phyloP scores from a whole-genome alignment of 495 filamentous ascomycete species.

The Recurvomyces mirabilis region DNA sequence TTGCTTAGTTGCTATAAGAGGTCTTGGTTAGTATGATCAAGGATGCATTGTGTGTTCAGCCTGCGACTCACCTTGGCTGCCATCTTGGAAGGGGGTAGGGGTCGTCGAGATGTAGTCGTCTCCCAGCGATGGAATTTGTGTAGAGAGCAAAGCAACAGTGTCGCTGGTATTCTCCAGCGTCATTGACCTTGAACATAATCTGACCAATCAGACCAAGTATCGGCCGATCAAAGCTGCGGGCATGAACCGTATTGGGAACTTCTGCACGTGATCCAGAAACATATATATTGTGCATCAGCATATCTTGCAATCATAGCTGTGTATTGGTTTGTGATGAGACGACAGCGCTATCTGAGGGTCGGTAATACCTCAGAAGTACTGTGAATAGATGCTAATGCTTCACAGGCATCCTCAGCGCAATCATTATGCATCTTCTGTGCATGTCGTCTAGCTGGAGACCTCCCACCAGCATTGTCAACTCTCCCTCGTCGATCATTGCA shows the following conservation, averaged over 20 bases:
- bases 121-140: too few relatives aligned
- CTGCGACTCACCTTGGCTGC: too few relatives aligned
- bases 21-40: background rate
- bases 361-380: background rate
- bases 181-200: too few relatives aligned
- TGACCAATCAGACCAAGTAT: too few relatives aligned
- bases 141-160: too few relatives aligned
- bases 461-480: background rate
- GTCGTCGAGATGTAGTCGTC: too few relatives aligned
- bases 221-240: too few relatives aligned
- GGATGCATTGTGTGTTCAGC: too few relatives aligned
- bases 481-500: conserved; percentile 20
- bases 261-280: too few relatives aligned
- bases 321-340: conserved; percentile 6
- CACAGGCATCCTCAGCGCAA: conserved; percentile 24
- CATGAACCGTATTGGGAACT: too few relatives aligned
- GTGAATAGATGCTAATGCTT: background rate
- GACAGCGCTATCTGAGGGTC: conserved; percentile 11
- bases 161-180: too few relatives aligned
- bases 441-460: conserved; percentile 10
- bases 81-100: too few relatives aligned
- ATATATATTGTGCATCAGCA: background rate
- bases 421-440: conserved; percentile 30
- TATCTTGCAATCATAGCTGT: background rate
- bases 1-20: conserved; percentile 16